These are phyloP conservation scores for Cytospora piceae DNA, from an alignment of 2,329 filamentous ascomycete genomes.

Conservation along the genomic window DNA sequence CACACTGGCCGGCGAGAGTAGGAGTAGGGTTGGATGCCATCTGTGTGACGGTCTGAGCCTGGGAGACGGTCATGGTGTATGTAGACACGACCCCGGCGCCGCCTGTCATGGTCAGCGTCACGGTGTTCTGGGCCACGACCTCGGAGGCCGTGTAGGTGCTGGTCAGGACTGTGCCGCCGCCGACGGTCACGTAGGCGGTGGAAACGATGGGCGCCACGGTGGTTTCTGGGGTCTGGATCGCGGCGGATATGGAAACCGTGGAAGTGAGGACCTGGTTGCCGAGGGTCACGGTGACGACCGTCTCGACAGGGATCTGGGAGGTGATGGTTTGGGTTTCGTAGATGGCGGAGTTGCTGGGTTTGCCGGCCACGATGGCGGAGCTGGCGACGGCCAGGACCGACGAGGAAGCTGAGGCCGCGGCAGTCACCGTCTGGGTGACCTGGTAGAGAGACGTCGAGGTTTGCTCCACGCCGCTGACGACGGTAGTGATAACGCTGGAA, in stretches of 20 bases:
- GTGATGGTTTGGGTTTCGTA: conserved; percentile 15
- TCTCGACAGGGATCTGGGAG: conserved; percentile 26
- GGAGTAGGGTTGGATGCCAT: conserved; percentile 14
- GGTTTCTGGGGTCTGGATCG: conserved; percentile 19
- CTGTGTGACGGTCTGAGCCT: conserved; percentile 19
- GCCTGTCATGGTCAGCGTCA: conserved; percentile 25
- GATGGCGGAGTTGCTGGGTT: conserved; percentile 7
- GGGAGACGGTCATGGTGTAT: conserved; percentile 26
- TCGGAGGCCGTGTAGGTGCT: conserved; percentile 27
- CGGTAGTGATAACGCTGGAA: conserved; percentile 15
- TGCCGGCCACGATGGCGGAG: neutral
- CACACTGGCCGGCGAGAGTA: conserved; percentile 19
- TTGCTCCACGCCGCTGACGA: conserved; percentile 12
- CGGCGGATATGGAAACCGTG: conserved; percentile 23
- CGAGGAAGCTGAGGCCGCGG: neutral
- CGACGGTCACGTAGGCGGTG: conserved; percentile 27
- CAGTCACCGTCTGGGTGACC: conserved; percentile 17
- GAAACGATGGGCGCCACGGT: conserved; percentile 22
- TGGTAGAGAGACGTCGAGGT: conserved; percentile 12
- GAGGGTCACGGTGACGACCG: conserved; percentile 27
- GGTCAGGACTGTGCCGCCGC: conserved; percentile 15
- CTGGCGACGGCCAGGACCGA: conserved; percentile 4
- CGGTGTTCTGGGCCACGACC: conserved; percentile 24
- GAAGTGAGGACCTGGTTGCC: conserved; percentile 26
- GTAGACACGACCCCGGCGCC: conserved; percentile 24